phyloP scores from a whole-genome alignment of 2,329 filamentous ascomycete species.

The Alternaria rosae region DNA sequence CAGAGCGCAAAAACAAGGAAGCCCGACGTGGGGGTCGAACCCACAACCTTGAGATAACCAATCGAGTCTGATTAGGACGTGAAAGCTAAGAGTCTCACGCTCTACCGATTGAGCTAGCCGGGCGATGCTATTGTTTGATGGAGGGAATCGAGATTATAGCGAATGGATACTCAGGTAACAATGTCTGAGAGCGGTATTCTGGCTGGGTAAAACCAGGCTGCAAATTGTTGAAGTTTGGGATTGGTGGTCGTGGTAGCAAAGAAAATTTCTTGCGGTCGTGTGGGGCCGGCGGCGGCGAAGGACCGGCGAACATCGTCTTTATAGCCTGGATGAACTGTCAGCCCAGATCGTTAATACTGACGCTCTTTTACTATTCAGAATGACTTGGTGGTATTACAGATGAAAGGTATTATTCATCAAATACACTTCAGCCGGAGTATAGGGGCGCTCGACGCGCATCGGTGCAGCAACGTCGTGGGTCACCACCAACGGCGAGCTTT shows the following conservation, averaged over 20 bases:
- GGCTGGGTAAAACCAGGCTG: too few species aligned
- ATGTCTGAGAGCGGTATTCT: too few species aligned
- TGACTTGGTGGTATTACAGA: neutral
- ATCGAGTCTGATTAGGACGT: constrained; percentile 18
- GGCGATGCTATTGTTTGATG: constrained; percentile 19
- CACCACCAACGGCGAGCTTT: neutral
- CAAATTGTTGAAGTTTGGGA: neutral
- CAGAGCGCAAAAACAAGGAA: constrained; percentile 2
- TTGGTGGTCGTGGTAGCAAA: neutral
- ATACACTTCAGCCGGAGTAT: neutral
- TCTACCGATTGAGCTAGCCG: constrained; percentile 50
- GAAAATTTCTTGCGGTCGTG: constrained; percentile 8
- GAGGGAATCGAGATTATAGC: neutral
- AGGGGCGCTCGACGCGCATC: neutral
- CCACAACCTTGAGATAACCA: constrained; percentile 24
- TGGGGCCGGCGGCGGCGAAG: constrained; percentile 11
- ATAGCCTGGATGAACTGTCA: neutral
- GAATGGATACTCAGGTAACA: fast-evolving
- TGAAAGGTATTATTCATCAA: neutral
- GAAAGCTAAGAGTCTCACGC: constrained; percentile 50
- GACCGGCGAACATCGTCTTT: constrained; percentile 7
- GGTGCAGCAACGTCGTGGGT: neutral
- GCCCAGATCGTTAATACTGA: neutral
- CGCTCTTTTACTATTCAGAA: neutral
- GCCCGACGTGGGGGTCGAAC: constrained; percentile 25